Percentiles rank a stretch among this genome's conserved stretches.
These are phyloP conservation scores for Pogostemon cablin DNA, from an alignment of 257 asterid species.

Conservation along the genomic window DNA sequence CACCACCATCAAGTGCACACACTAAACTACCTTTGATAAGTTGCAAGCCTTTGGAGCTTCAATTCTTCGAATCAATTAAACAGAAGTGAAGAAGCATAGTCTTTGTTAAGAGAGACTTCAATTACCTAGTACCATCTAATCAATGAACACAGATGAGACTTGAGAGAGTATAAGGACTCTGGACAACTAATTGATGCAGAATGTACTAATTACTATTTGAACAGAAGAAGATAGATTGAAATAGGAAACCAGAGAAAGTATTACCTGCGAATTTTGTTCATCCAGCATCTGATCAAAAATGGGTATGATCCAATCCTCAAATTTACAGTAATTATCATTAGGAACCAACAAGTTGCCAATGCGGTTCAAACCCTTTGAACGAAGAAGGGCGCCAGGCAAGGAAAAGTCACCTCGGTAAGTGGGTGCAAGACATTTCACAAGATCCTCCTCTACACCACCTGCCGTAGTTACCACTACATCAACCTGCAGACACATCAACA, in stretches of 20 bases:
- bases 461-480: conserved; percentile 98
- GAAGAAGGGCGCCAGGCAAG: conserved; percentile 78
- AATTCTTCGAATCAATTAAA: background rate
- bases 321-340: conserved; percentile 91
- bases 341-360: conserved; percentile 93
- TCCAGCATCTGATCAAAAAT: conserved; percentile 86
- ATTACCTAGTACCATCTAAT: conserved; percentile 11
- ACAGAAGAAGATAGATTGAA: background rate
- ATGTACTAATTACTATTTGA: background rate
- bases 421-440: conserved; percentile 93
- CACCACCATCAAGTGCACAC: conserved; percentile 6
- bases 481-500: conserved; percentile 53
- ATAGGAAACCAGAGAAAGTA: background rate
- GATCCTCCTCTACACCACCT: conserved; percentile 98
- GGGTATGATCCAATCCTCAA: conserved; percentile 95
- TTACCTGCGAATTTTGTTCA: conserved; percentile 72
- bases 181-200: conserved; percentile 9
- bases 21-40: background rate
- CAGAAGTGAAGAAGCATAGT: conserved; percentile 3
- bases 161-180: conserved; percentile 17
- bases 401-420: conserved; percentile 85
- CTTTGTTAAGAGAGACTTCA: background rate
- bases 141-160: background rate
- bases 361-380: conserved; percentile 90
- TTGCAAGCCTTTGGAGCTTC: conserved; percentile 8